Evolutionary conservation across 768 basidiomycete genomes (phyloP).

Genomic region (Tricholoma bakamatsutake): DNA sequence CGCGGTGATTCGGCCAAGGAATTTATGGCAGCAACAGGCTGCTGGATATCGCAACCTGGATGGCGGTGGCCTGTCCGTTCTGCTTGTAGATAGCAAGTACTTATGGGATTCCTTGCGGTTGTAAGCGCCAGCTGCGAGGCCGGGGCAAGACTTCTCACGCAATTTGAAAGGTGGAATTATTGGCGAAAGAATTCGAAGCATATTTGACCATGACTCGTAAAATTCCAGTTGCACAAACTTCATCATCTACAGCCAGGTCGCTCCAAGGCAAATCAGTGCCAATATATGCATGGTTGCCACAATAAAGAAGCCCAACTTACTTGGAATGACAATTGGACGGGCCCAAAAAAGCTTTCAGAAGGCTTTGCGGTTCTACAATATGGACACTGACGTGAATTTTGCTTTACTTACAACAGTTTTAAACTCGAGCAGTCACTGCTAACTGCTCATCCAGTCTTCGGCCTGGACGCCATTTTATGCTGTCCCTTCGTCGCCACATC

Average conservation of each 20-base stretch:
- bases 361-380: not conserved
- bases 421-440: not conserved
- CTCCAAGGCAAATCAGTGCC: not conserved
- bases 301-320: not conserved
- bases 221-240: not conserved
- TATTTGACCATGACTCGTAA: not conserved
- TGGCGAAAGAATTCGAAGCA: not conserved
- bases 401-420: not conserved
- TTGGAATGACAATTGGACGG: not conserved
- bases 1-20: not conserved
- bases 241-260: not conserved
- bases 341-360: not conserved
- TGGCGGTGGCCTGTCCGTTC: not conserved
- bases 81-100: not conserved
- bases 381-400: not conserved
- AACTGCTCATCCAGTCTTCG: not conserved
- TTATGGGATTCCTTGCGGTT: not conserved
- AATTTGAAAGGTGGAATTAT: not conserved
- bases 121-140: not conserved
- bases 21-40: not conserved
- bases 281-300: not conserved
- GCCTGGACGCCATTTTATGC: not conserved
- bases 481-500: not conserved
- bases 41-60: not conserved
- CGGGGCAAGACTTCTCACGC: not conserved